phyloP scores from a whole-genome alignment of 208 protist species.

The Acanthamoeba culbertsoni region DNA sequence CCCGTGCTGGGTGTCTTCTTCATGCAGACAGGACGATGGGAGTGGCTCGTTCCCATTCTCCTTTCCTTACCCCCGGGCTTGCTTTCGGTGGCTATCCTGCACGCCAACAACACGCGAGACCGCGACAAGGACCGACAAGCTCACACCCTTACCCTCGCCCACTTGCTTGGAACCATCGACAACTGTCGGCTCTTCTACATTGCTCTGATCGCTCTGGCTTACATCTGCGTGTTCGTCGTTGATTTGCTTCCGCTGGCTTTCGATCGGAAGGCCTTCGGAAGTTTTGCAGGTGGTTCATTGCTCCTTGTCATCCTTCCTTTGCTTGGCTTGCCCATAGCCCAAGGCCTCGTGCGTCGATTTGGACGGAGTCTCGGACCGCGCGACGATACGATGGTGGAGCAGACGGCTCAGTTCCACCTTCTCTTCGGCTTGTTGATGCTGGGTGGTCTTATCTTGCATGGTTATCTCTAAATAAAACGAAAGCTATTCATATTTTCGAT shows the following conservation, averaged over 20 bases:
- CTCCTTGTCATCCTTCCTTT: not conserved
- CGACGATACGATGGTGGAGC: not conserved
- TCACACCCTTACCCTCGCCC: not conserved
- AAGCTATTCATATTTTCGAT: not conserved
- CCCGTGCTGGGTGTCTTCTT: not conserved
- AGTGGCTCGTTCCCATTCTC: not conserved
- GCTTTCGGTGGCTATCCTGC: slow-evolving; percentile 24
- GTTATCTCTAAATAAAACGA: not conserved
- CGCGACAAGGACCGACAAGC: not conserved
- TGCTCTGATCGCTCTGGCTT: not conserved
- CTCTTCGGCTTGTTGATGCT: not conserved
- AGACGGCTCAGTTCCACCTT: slow-evolving; percentile 22
- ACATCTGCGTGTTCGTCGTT: not conserved
- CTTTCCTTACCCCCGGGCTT: not conserved
- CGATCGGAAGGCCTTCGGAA: not conserved
- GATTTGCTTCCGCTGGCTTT: not conserved
- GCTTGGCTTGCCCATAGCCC: not conserved
- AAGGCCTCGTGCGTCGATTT: not conserved
- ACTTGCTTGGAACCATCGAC: not conserved
- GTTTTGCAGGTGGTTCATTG: not conserved
- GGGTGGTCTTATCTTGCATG: not conserved
- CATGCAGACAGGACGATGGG: not conserved
- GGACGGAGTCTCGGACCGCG: not conserved
- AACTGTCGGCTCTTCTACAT: not conserved
- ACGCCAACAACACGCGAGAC: slow-evolving; percentile 50